Base-by-base conservation (phyloP, 139 green algal species). In the Chlamydomonas eustigma region DNA sequence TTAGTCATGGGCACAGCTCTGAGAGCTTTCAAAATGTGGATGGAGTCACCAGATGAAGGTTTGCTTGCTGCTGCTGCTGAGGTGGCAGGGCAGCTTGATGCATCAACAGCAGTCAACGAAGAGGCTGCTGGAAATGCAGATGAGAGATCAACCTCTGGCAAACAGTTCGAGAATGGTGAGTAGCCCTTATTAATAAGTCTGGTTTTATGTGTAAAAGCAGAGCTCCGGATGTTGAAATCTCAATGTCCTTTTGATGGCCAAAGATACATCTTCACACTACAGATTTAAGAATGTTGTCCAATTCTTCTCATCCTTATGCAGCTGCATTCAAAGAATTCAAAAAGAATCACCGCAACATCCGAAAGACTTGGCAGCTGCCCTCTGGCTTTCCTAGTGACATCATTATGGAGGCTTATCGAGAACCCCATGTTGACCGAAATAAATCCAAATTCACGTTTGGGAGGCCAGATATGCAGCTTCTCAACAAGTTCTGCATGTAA, bases 321-420 rank as follows among this genome's bases (percentile, higher is more conserved):
- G 76, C 66, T 1, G 71, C 75, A 4, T 77, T 83, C 74, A 38
- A 32, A 0, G 71, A 81, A 24, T 97, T 95, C 84, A 94, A 93
- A 78, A 64, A 67, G 35, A 69, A 52, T 4, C 92, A 97, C 78
- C 75, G 77, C 24, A 52, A 66, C 12, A 78, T 89, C 39, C 76
- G 86, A 3, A 74, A 83, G 38, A 90, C 76, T 36, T 97, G 93
- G 93, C 74, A 92, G 34, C 38, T 97, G 63, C 92, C 92, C 22
- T 38, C 78, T 28, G 82, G 30, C 79, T 97, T 97, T 66, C 93
- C 93, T 44, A 87, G 70, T 37, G 6, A 51, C 0, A 72, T 73
- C 6, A 91, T 97, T 30, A 50, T 92, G 39, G 64, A 88, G 18
- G 86, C 86, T 4, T 92, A 92, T 71, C 44, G 65, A 51, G 24